Evolutionary conservation across 495 filamentous ascomycete genomes (phyloP), one percentile per base, ranked within the genome.

Genomic region (Podospora tetraspora): DNA sequence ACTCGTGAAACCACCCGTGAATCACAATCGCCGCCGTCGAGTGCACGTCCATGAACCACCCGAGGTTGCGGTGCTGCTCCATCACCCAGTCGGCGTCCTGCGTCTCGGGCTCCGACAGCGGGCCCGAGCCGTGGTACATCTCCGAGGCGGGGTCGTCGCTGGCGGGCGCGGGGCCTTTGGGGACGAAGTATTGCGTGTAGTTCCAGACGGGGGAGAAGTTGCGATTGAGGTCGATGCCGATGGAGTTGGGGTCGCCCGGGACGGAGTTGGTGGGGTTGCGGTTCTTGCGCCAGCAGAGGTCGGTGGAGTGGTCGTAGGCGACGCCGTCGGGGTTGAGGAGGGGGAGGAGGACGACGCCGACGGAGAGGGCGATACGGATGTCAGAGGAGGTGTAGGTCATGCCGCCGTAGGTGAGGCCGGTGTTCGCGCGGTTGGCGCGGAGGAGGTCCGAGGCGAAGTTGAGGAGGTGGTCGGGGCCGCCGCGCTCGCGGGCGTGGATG

Each of bases 11-110:
- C 80, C 80, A 83, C 68, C 61, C 68, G 70, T 82, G 81, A 0
- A 83, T 71, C 19, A 83, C 70, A 25, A 69, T 16, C 68, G 22
- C 78, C 78, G 30, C 76, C 75, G 57, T 72, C 5, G 80, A 81
- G 72, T 83, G 81, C 16, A 82, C 66, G 70, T 83, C 81, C 19
- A 82, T 69, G 69, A 79, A 80, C 80, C 80, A 82, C 13, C 76
- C 60, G 29, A 83, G 74, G 34, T 79, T 78, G 57, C 70, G 57
- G 69, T 76, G 81, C 61, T 70, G 69, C 65, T 79, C 78, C 62
- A 81, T 74, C n/a, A 78, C 66, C 59, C 71, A 80, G 27, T 71
- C 73, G 56, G 77, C 66, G 69, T 74, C 76, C 68, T 73, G 68
- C 21, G 78, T 76, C 72, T 81, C 79, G 22, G 78, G 72, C 72